A percentile compares a stretch with the other conserved stretches of the same genome.
Evolutionary conservation across 148 eudicot genomes (phyloP).

Genomic region (Suaeda aralocaspica): DNA sequence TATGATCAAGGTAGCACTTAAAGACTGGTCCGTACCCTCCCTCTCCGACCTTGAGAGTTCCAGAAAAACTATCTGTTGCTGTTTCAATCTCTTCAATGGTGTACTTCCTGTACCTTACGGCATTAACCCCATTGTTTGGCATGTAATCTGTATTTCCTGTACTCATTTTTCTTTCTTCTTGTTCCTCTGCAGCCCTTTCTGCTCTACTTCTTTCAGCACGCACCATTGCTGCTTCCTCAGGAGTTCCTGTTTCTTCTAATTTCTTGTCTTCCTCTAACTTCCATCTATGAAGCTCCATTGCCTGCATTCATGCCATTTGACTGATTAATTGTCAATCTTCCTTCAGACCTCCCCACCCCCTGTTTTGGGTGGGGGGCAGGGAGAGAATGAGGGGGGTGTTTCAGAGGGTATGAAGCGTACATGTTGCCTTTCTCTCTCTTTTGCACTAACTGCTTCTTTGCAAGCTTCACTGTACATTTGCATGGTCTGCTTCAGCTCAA

Average conservation of each 20-base stretch:
- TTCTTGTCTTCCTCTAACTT: constrained; percentile 42
- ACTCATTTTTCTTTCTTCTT: constrained; percentile 25
- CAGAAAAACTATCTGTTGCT: constrained; percentile 40
- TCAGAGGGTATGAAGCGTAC: constrained; percentile 16
- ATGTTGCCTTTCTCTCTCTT: constrained; percentile 52
- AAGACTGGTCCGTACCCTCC: constrained; percentile 64
- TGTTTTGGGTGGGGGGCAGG: neutral
- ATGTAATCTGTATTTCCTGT: constrained; percentile 14
- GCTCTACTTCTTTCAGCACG: constrained; percentile 35
- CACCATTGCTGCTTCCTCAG: constrained; percentile 37
- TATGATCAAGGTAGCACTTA: constrained; percentile 55
- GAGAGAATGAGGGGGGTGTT: neutral
- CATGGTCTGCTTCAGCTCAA: constrained; percentile 85
- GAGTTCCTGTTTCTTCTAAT: constrained; percentile 29
- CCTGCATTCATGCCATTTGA: constrained; percentile 34
- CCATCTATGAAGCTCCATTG: constrained; percentile 54
- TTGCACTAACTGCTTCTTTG: constrained; percentile 80
- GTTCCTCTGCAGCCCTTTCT: constrained; percentile 24
- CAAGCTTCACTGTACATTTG: constrained; percentile 84
- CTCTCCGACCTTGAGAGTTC: constrained; percentile 49
- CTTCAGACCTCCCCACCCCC: neutral
- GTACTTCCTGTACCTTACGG: constrained; percentile 44
- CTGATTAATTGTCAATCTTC: neutral
- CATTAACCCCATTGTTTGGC: constrained; percentile 30
- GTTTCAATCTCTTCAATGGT: constrained; percentile 50